A percentile compares a stretch with the other conserved stretches of the same genome.
These are phyloP conservation scores for Kwoniella sp. DNA, from an alignment of 768 basidiomycete species.

Conservation along the genomic window DNA sequence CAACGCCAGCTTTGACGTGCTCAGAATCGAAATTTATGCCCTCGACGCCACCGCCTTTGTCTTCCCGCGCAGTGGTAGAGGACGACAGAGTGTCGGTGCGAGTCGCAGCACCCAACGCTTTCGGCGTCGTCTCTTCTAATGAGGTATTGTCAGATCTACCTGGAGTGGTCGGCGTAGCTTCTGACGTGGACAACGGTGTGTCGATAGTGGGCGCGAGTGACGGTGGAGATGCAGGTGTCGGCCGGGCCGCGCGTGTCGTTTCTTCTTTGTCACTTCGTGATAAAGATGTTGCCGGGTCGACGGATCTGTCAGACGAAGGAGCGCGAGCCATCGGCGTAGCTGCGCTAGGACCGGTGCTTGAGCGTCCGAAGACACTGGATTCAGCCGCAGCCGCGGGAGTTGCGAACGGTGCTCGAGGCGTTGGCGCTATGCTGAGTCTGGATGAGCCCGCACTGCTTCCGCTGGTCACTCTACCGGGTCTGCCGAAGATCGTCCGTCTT, in stretches of 20 bases:
- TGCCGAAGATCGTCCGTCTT: constrained; percentile 29
- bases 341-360: not conserved
- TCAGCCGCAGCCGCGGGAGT: not conserved
- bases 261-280: constrained; percentile 7
- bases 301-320: not conserved
- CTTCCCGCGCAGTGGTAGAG: not conserved
- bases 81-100: not conserved
- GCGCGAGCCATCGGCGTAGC: not conserved
- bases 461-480: constrained; percentile 11
- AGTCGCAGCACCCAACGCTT: not conserved
- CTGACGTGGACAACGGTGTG: not conserved
- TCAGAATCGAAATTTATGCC: constrained; percentile 22
- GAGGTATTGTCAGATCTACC: not conserved
- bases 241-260: constrained; percentile 8
- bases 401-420: not conserved
- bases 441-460: constrained; percentile 1
- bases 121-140: not conserved
- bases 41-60: constrained; percentile 4
- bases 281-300: no score
- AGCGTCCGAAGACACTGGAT: not conserved
- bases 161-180: not conserved
- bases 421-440: not conserved
- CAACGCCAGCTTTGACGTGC: constrained; percentile 26
- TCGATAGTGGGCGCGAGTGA: constrained; percentile 2
- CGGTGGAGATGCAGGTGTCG: constrained; percentile 9